Base-by-base conservation (phyloP, 2,329 filamentous ascomycete genomes). In the Lasiodiplodia sp. region DNA sequence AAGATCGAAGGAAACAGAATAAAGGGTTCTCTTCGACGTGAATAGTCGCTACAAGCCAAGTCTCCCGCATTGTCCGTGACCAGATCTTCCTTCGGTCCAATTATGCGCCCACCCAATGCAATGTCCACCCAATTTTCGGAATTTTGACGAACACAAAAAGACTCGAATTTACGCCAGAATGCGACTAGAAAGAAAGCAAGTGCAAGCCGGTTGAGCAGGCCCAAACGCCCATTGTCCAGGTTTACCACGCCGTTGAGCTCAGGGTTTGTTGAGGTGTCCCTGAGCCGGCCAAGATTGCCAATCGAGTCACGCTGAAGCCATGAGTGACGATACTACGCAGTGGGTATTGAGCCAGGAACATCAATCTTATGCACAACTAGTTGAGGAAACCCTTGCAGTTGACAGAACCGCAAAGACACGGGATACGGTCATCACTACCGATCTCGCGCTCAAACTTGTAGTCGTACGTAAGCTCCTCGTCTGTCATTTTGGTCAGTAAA, bases 401-500 rank as follows among this genome's bases (percentile, higher is more conserved):
- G 37, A 94, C 90, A 53, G 95, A 97, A 70, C 96, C 96, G 81
- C 96, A 99, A 63, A 99, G 90, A 84, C 96, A 99, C 63, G 96
- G 96, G 75, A 99, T 97, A 72, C 96, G 93, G 80, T 99, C 96
- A 71, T 94, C 88, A 74, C 93, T 96, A 76, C 94, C 94, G 76
- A 96, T 93, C 82, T 99, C 96, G 75, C 96, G 92, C 84, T 99
- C 96, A 80, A 99, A 99, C 82, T 99, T 99, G 87, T 99, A 99
- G 84, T 99, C 96, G 84, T 99, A 99, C 2, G 96, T 99, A 79
- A 99, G 90, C 85, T 99, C 96, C 83, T 99, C 96, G 79, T 97
- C 96, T 99, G 77, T 70, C 66, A 40, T 64, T 34, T 25, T n/a
- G 11, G 57, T 65, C 31, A 57, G 38, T 63, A 4, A 57, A 18